These are phyloP conservation scores for Ceratobasidium sp. DNA, from an alignment of 1,284 basidiomycete genomes.

Conservation along the genomic window DNA sequence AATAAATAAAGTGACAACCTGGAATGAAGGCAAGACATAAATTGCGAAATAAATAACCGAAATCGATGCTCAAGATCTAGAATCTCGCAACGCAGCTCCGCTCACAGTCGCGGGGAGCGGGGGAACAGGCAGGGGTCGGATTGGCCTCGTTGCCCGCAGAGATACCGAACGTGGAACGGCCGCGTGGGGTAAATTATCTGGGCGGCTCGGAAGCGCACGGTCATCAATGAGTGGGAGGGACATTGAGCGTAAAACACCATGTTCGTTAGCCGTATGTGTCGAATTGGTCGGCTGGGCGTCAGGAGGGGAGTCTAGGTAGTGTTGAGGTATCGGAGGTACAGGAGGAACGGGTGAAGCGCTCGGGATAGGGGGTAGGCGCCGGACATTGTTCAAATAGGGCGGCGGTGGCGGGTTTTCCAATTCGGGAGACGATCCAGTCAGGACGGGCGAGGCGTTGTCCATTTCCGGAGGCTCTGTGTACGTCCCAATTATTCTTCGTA, in stretches of 20 bases:
- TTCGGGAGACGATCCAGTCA: not conserved
- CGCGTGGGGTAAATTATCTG: not conserved
- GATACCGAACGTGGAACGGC: not conserved
- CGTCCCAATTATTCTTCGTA: not conserved
- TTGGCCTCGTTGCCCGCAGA: not conserved
- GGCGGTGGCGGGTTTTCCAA: not conserved
- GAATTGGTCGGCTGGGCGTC: not conserved
- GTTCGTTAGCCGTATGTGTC: not conserved
- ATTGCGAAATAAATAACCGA: too few relatives aligned
- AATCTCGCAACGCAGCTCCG: too few relatives aligned
- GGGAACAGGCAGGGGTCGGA: constrained; percentile 1
- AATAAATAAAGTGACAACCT: too few relatives aligned
- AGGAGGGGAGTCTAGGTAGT: not conserved
- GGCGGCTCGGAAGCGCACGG: constrained; percentile 19
- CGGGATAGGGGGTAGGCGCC: constrained; percentile 13
- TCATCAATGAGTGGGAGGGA: not conserved
- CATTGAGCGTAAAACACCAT: not conserved
- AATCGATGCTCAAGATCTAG: too few relatives aligned
- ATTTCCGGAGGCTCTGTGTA: not conserved
- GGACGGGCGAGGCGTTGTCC: not conserved
- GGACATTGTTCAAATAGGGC: not conserved
- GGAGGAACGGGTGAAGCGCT: not conserved
- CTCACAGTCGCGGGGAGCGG: too few relatives aligned
- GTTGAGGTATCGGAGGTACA: constrained; percentile 6
- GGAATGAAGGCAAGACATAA: too few relatives aligned